Evolutionary conservation across 1,284 basidiomycete genomes (phyloP).

Genomic region (Xerocomus nothofagi): DNA sequence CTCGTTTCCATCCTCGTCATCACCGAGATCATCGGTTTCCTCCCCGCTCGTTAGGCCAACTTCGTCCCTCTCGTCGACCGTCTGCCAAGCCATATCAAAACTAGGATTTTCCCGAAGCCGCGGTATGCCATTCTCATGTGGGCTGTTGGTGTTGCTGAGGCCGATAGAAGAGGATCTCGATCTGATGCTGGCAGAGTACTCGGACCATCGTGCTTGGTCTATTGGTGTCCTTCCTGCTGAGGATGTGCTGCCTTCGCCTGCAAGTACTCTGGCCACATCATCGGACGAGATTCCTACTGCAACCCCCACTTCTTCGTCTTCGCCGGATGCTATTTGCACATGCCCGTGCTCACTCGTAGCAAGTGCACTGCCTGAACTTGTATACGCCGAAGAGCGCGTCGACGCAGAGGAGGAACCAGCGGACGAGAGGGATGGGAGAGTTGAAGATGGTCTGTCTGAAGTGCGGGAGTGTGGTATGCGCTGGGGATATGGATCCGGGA

Average conservation of each 20-base stretch:
- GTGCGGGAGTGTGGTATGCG: slow-evolving; percentile 31
- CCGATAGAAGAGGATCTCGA: slow-evolving; percentile 69
- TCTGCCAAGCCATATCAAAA: slow-evolving; percentile 72
- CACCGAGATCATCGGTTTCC: slow-evolving; percentile 68
- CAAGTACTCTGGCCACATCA: slow-evolving; percentile 58
- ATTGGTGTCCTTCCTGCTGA: slow-evolving; percentile 45
- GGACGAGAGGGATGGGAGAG: slow-evolving; percentile 61
- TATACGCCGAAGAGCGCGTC: slow-evolving; percentile 74
- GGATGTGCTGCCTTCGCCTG: slow-evolving; percentile 47
- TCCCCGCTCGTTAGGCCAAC: slow-evolving; percentile 65
- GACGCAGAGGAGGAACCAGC: slow-evolving; percentile 67
- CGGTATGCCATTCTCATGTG: slow-evolving; percentile 45
- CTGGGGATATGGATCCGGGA: slow-evolving; percentile 49
- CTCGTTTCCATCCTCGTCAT: slow-evolving; percentile 54
- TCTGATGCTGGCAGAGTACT: slow-evolving; percentile 58
- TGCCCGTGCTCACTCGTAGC: slow-evolving; percentile 60
- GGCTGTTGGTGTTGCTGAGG: slow-evolving; percentile 44
- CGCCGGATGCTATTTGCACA: slow-evolving; percentile 61
- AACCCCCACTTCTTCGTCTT: slow-evolving; percentile 53
- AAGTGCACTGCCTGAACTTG: slow-evolving; percentile 60
- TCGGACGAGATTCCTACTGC: slow-evolving; percentile 62
- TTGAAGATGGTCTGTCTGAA: slow-evolving; percentile 41
- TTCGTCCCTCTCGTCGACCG: slow-evolving; percentile 73
- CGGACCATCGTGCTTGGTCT: slow-evolving; percentile 68
- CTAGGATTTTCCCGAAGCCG: slow-evolving; percentile 62